Conservation (phyloP, 192 early-diverging fungal species). For the Backusella mclennaniae region DNA sequence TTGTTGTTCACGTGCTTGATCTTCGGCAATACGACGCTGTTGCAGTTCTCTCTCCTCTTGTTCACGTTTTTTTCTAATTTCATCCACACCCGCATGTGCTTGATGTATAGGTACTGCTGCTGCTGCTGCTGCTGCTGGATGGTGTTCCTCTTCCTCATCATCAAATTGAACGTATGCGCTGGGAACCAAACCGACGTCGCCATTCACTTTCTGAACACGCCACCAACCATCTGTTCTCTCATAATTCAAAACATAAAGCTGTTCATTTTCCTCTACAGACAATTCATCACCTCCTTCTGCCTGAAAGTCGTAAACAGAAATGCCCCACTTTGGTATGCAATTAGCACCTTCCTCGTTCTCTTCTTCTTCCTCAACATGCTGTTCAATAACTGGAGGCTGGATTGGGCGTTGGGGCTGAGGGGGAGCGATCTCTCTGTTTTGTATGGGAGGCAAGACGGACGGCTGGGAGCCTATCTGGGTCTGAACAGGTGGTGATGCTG, state of each 20-base stretch:
- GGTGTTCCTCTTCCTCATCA: conserved; percentile 25
- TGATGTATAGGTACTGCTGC: neutral
- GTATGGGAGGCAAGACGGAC: conserved; percentile 12
- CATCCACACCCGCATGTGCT: conserved; percentile 12
- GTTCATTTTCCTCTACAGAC: conserved; percentile 78
- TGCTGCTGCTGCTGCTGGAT: conserved; percentile 1
- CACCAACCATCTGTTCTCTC: conserved; percentile 88
- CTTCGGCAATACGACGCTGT: conserved; percentile 1
- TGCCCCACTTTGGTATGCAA: conserved; percentile 30
- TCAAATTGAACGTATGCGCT: conserved; percentile 68
- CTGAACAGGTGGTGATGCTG: conserved; percentile 24
- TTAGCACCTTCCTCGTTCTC: conserved; percentile 25
- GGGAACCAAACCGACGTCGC: conserved; percentile 77
- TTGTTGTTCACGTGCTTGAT: neutral
- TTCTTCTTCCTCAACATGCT: conserved; percentile 22
- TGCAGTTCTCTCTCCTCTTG: conserved; percentile 4
- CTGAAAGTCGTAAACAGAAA: conserved; percentile 80
- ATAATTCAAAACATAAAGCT: conserved; percentile 81
- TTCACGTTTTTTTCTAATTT: conserved; percentile 3
- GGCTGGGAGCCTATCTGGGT: neutral
- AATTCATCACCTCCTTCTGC: conserved; percentile 86
- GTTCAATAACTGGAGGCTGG: conserved; percentile 26
- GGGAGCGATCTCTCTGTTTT: neutral
- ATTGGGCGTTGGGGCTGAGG: neutral
- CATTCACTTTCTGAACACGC: conserved; percentile 61